Evolutionary conservation across 2,329 filamentous ascomycete species (phyloP).

Genomic region (Ambrosiella beaveri): DNA sequence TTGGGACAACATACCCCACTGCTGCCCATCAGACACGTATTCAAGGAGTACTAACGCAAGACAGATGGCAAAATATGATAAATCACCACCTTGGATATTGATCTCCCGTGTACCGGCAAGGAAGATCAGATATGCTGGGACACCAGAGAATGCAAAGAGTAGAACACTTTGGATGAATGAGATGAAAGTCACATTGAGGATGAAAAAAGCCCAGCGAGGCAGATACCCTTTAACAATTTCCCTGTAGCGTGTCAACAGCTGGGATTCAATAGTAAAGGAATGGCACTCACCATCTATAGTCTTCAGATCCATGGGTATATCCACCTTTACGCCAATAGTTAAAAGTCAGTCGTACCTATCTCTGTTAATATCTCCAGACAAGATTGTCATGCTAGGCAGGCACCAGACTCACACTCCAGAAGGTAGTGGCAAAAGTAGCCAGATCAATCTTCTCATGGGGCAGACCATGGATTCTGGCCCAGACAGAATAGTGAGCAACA

Average conservation of each 20-base stretch:
- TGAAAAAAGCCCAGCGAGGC: constrained; percentile 49
- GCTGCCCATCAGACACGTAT: constrained; percentile 76
- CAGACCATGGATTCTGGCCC: constrained; percentile 59
- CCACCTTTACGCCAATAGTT: constrained; percentile 96
- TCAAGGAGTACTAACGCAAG: constrained; percentile 44
- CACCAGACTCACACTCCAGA: constrained; percentile 59
- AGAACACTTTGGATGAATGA: constrained; percentile 67
- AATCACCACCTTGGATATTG: constrained; percentile 27
- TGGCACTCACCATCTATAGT: constrained; percentile 60
- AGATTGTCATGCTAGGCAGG: not conserved
- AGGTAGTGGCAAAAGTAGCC: constrained; percentile 46
- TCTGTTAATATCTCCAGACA: not conserved
- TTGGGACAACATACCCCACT: constrained; percentile 50
- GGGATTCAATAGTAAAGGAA: constrained; percentile 14
- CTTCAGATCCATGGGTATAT: constrained; percentile 74
- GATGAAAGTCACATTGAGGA: constrained; percentile 86
- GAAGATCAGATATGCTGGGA: constrained; percentile 68
- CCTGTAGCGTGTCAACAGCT: constrained; percentile 27
- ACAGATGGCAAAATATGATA: constrained; percentile 29
- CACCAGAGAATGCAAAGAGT: constrained; percentile 56
- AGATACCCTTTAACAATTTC: constrained; percentile 51
- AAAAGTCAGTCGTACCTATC: constrained; percentile 62
- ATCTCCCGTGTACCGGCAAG: constrained; percentile 49
- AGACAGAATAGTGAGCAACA: constrained; percentile 67
- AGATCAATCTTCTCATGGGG: constrained; percentile 55